phyloP scores from a whole-genome alignment of 106 monocot species.

The Amphibolis antarctica region DNA sequence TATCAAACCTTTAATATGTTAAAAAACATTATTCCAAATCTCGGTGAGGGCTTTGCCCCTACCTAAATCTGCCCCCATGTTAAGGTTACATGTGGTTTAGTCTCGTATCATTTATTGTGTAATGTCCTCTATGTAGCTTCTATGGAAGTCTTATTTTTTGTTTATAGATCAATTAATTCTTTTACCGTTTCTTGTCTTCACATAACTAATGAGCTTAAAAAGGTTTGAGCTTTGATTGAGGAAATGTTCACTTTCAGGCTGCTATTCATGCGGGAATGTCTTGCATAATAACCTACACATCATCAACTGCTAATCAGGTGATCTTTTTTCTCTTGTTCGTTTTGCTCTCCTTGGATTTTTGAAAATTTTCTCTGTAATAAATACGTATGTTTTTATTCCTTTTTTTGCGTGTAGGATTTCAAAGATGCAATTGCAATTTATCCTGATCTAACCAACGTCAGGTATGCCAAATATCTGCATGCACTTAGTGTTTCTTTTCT shows the following conservation, averaged over 20 bases:
- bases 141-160: no score
- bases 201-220: no score
- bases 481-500: neutral
- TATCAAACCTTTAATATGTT: no score
- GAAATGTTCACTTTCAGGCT: slow-evolving; percentile 32
- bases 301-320: slow-evolving; percentile 89
- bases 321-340: neutral
- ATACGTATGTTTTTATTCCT: neutral
- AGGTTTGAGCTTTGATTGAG: neutral
- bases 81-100: no score
- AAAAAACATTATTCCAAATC: no score
- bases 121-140: no score
- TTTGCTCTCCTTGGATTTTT: neutral
- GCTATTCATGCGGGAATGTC: slow-evolving; percentile 92
- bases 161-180: no score
- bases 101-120: no score
- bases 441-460: slow-evolving; percentile 69
- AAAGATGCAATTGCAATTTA: slow-evolving; percentile 77
- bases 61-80: no score
- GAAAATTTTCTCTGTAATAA: neutral
- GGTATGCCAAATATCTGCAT: slow-evolving; percentile 27
- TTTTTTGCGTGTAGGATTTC: slow-evolving; percentile 52
- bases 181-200: neutral
- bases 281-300: slow-evolving; percentile 87
- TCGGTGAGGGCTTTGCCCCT: no score